phyloP scores from a whole-genome alignment of 2,329 filamentous ascomycete species.

The Hypoxylon sp. region DNA sequence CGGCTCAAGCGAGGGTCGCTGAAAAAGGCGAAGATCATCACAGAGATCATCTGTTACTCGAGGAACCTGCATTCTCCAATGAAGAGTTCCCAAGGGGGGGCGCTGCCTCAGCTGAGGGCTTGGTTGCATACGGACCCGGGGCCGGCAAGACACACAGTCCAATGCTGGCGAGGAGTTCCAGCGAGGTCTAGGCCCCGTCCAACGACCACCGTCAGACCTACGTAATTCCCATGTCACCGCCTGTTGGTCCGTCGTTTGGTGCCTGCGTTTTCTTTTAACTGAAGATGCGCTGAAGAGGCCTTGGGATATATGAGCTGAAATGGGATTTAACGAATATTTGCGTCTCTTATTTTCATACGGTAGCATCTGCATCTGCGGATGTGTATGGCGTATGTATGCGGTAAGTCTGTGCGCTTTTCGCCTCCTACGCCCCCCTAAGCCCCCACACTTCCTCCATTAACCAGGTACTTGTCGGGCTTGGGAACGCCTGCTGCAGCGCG shows the following conservation, averaged over 20 bases:
- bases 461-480: slow-evolving; percentile 30
- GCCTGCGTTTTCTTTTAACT: background rate
- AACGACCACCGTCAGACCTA: slow-evolving; percentile 19
- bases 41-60: slow-evolving; percentile 32
- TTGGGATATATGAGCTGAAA: no score
- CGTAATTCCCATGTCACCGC: slow-evolving; percentile 18
- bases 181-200: slow-evolving; percentile 26
- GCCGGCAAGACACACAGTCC: slow-evolving; percentile 19
- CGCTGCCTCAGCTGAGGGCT: slow-evolving; percentile 26
- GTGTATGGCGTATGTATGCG: no score
- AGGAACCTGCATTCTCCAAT: slow-evolving; percentile 32
- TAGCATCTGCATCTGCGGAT: no score
- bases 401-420: no score
- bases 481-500: slow-evolving; percentile 29
- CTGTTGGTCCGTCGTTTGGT: background rate
- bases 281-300: background rate
- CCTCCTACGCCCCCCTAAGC: no score
- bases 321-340: no score
- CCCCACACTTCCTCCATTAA: slow-evolving; percentile 18
- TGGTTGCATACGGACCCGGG: slow-evolving; percentile 27
- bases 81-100: slow-evolving; percentile 12
- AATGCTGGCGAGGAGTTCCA: slow-evolving; percentile 17
- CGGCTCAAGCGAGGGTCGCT: slow-evolving; percentile 34
- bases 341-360: no score
- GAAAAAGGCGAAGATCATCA: slow-evolving; percentile 33